Conservation (phyloP, 2,329 filamentous ascomycete genomes). For the Fusarium bactridioides region DNA sequence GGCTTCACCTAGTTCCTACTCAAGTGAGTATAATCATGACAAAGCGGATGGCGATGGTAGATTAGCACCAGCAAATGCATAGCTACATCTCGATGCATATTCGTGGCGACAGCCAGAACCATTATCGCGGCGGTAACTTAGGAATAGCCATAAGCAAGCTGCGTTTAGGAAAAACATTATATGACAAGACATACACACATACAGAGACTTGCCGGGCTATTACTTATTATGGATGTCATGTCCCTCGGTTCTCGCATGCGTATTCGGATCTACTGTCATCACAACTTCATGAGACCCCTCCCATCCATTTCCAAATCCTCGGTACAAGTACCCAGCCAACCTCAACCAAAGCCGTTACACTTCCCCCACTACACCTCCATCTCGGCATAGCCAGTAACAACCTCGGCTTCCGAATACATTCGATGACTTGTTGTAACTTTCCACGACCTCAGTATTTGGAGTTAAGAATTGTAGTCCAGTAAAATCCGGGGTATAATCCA, state of each 20-base stretch:
- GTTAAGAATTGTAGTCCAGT: fast-evolving
- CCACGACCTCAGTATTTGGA: background rate
- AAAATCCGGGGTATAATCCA: background rate
- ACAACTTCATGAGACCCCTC: constrained; percentile 20
- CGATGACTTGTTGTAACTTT: background rate
- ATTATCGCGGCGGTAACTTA: background rate
- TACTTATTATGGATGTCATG: background rate
- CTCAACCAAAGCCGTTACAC: constrained; percentile 17
- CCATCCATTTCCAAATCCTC: constrained; percentile 33
- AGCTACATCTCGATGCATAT: background rate
- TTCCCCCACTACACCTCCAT: constrained; percentile 19
- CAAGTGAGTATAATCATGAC: background rate
- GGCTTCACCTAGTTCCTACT: background rate
- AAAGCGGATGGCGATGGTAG: background rate
- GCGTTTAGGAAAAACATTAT: background rate
- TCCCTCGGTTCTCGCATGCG: constrained; percentile 25
- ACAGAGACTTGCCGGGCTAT: background rate
- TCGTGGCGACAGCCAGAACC: background rate
- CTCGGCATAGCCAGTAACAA: constrained; percentile 31
- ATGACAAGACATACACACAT: background rate
- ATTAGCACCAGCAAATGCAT: background rate
- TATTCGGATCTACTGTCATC: constrained; percentile 2
- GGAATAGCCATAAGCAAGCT: background rate
- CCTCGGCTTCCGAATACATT: constrained; percentile 28
- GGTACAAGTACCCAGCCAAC: constrained; percentile 7